Evolutionary conservation across 495 filamentous ascomycete species (phyloP).

Genomic region (Penicillium cosmopolitanum): DNA sequence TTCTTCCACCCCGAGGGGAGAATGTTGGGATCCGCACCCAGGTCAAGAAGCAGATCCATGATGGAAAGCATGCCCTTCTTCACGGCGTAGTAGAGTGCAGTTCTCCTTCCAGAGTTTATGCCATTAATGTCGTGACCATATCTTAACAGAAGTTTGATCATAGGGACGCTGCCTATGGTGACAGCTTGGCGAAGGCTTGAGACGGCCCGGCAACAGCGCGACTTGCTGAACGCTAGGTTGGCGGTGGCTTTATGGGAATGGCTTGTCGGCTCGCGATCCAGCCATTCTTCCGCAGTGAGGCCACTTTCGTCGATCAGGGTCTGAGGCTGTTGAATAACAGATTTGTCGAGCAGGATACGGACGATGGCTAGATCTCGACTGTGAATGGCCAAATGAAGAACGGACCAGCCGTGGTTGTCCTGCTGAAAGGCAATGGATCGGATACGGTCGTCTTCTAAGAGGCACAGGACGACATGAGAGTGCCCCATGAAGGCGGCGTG

Average conservation of each 20-base stretch:
- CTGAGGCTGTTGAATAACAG: slow-evolving; percentile 26
- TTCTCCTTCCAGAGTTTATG: slow-evolving; percentile 36
- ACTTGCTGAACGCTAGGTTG: slow-evolving; percentile 35
- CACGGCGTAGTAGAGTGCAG: slow-evolving; percentile 36
- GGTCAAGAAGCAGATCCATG: slow-evolving; percentile 31
- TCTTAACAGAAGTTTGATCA: slow-evolving; percentile 26
- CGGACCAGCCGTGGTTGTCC: slow-evolving; percentile 41
- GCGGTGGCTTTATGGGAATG: slow-evolving; percentile 34
- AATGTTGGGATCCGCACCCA: slow-evolving; percentile 34
- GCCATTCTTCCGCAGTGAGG: slow-evolving; percentile 39
- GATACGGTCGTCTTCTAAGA: slow-evolving; percentile 27
- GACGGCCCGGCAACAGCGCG: slow-evolving; percentile 35
- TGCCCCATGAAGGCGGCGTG: slow-evolving; percentile 28
- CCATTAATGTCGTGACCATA: slow-evolving; percentile 28
- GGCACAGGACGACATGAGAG: slow-evolving; percentile 23
- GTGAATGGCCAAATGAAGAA: slow-evolving; percentile 36
- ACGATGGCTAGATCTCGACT: slow-evolving; percentile 32
- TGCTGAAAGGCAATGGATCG: slow-evolving; percentile 29
- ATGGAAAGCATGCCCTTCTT: slow-evolving; percentile 31
- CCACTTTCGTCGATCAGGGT: slow-evolving; percentile 31
- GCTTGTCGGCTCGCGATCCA: slow-evolving; percentile 29
- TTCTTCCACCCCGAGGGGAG: slow-evolving; percentile 25
- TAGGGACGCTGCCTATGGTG: slow-evolving; percentile 26
- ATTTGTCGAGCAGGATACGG: slow-evolving; percentile 27
- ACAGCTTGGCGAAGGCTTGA: slow-evolving; percentile 34